Percentiles rank a stretch among this genome's conserved stretches.
Evolutionary conservation across 257 asterid species (phyloP).

Genomic region (Salvia hispanica): DNA sequence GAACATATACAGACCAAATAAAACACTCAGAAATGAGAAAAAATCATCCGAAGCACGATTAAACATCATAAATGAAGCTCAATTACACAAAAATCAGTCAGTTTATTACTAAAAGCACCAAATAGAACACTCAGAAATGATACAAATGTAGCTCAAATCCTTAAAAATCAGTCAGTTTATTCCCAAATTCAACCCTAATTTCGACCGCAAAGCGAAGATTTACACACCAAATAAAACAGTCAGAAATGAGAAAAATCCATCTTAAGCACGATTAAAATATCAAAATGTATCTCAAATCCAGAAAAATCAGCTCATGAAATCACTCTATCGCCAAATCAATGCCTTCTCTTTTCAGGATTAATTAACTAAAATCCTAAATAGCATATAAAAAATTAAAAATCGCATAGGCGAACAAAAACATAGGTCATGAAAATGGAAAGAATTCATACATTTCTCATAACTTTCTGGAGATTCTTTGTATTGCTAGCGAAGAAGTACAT

Average conservation of each 20-base stretch:
- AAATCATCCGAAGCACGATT: not conserved
- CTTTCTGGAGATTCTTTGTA: conserved; percentile 68
- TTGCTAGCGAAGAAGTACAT: conserved; percentile 90
- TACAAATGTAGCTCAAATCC: too few species aligned
- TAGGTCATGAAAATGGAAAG: not conserved
- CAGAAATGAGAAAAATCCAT: not conserved
- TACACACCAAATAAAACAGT: too few species aligned
- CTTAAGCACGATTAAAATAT: not conserved
- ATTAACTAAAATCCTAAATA: not conserved
- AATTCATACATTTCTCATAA: conserved; percentile 73
- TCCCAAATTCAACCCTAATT: not conserved
- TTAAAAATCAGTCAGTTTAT: too few species aligned
- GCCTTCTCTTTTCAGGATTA: not conserved
- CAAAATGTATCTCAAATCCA: not conserved
- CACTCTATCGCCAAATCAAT: not conserved
- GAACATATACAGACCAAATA: too few species aligned
- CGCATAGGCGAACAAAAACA: not conserved
- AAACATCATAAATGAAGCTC: not conserved
- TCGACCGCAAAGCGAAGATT: not conserved
- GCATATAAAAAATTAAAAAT: not conserved
- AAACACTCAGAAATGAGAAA: not conserved
- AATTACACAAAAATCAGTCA: not conserved
- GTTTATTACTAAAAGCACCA: too few species aligned
- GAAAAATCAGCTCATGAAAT: not conserved
- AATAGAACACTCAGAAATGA: too few species aligned